Base-by-base conservation (phyloP, 495 filamentous ascomycete species). In the Penicillium riverlandense region DNA sequence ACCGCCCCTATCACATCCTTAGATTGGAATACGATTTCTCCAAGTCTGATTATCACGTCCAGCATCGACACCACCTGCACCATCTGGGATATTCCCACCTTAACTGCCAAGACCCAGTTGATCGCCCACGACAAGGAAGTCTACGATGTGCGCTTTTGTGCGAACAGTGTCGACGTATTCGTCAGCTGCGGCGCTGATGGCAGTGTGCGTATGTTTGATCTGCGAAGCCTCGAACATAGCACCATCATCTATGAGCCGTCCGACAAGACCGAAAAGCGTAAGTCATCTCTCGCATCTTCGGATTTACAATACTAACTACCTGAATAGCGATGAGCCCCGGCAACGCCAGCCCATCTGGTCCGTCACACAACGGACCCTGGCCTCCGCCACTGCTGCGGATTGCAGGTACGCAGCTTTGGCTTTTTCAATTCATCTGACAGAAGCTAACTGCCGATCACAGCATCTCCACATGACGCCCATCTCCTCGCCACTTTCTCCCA, bases 91-190 rank as follows among this genome's bases (percentile, higher is more conserved):
- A 99, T 99, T 28, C 92, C 92, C 2, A 96, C 92, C 4, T 69
- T 99, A 48, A 99, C 92, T 1, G 92, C 92, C 11, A 99, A 99
- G 65, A 99, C 92, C 2, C 92, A 99, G 63, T 68, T 99, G 11
- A 99, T 99, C 63, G 92, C 92, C 16, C 92, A 99, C 56, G 92
- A 99, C 66, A 97, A 96, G 63, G 92, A 99, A 65, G 92, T 99
- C 6, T 99, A 94, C 54, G 92, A 99, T 61, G 92, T 99, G 30
- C 82, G 92, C 10, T 99, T 97, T 65, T 96, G 92, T 66, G 90
- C 90, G 15, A 90, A 94, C 54, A 95, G 87, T 53, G 85, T 92
- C 30, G 94, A 97, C 58, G 90, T 97, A 0, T 99, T 99, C 65
- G 92, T 96, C 12, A 92, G 86, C 62, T 99, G 92, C 64, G 92